phyloP scores from a whole-genome alignment of 805 yeast genomes.

The Pichia eremophila region DNA sequence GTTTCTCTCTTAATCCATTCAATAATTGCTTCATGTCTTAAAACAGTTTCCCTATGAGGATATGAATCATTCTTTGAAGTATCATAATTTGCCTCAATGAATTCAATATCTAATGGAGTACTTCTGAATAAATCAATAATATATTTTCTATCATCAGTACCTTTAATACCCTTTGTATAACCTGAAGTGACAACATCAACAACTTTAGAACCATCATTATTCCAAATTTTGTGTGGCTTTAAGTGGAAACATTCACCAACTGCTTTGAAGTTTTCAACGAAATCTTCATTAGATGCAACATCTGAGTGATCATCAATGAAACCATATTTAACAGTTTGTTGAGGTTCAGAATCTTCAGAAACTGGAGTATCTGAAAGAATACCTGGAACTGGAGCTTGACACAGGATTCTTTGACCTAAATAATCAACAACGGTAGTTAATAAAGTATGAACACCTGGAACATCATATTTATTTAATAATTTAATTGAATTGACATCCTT shows the following conservation, averaged over 20 bases:
- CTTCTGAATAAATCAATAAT: constrained; percentile 76
- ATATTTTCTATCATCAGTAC: constrained; percentile 79
- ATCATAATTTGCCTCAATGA: constrained; percentile 50
- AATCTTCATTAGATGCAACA: constrained; percentile 41
- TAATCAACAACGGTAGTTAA: constrained; percentile 84
- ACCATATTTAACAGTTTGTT: constrained; percentile 63
- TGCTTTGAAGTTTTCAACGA: constrained; percentile 45
- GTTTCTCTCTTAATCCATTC: constrained; percentile 79
- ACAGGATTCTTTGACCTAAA: constrained; percentile 78
- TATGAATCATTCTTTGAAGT: constrained; percentile 41
- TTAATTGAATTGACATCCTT: constrained; percentile 73
- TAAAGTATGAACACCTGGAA: constrained; percentile 55
- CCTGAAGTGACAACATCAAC: constrained; percentile 55
- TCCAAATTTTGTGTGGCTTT: constrained; percentile 54
- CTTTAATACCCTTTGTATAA: constrained; percentile 77
- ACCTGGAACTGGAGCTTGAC: constrained; percentile 97
- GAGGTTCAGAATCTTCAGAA: constrained; percentile 30
- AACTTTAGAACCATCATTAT: constrained; percentile 33
- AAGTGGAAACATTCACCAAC: constrained; percentile 72
- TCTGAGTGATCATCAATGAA: constrained; percentile 48
- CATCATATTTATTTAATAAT: constrained; percentile 56
- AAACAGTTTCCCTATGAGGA: constrained; percentile 71
- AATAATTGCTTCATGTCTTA: constrained; percentile 83
- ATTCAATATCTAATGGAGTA: constrained; percentile 76
- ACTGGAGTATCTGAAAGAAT: constrained; percentile 40